Percentiles rank a stretch among this genome's conserved stretches.
These are phyloP conservation scores for Lachancea mirantina DNA, from an alignment of 805 yeast species.

Conservation along the genomic window DNA sequence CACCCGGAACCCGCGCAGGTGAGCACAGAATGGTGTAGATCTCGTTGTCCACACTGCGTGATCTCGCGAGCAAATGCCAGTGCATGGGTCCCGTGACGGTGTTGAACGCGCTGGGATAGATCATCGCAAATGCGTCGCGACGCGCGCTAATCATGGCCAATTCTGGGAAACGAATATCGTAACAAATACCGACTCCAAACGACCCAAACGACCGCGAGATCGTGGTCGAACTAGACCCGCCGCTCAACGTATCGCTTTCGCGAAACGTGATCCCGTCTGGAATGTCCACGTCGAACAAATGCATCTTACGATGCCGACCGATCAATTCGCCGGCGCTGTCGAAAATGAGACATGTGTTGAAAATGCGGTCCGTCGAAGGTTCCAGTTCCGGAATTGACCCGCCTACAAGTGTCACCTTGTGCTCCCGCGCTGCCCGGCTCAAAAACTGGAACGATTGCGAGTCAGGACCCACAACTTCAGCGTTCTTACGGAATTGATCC, in stretches of 20 bases:
- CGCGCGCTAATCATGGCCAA: constrained; percentile 65
- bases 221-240: constrained; percentile 79
- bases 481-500: constrained; percentile 75
- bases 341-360: constrained; percentile 72
- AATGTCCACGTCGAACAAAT: constrained; percentile 85
- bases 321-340: constrained; percentile 64
- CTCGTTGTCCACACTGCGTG: constrained; percentile 72
- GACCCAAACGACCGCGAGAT: constrained; percentile 30
- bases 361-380: constrained; percentile 47
- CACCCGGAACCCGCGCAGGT: constrained; percentile 70
- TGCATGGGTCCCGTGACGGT: constrained; percentile 79
- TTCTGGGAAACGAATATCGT: constrained; percentile 77
- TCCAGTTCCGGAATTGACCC: constrained; percentile 87
- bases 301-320: constrained; percentile 87
- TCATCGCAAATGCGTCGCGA: constrained; percentile 63
- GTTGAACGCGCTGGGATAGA: constrained; percentile 80
- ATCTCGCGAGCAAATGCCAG: constrained; percentile 69
- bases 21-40: constrained; percentile 71
- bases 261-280: constrained; percentile 86
- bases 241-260: constrained; percentile 68
- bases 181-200: constrained; percentile 82
- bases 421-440: constrained; percentile 56
- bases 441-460: constrained; percentile 57
- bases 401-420: constrained; percentile 65
- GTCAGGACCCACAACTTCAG: constrained; percentile 78